These are phyloP conservation scores for Trichoderma semiorbis DNA, from an alignment of 2,329 filamentous ascomycete genomes.

Conservation along the genomic window DNA sequence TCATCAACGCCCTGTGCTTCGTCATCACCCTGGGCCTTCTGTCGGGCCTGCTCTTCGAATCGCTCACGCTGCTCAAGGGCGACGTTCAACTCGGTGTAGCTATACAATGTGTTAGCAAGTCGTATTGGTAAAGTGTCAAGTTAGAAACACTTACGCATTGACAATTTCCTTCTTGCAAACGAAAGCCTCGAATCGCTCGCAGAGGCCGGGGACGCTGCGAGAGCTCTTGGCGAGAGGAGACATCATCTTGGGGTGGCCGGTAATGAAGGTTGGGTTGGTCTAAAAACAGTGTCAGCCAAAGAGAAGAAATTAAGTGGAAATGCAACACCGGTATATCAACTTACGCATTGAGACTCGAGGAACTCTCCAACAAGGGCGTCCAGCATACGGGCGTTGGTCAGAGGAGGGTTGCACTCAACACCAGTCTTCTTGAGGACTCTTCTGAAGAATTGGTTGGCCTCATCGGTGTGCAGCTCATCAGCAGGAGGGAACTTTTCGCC, in stretches of 20 bases:
- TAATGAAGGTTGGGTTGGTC: constrained; percentile 69
- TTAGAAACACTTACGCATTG: constrained; percentile 58
- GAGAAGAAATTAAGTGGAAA: neutral
- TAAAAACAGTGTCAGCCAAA: constrained; percentile 13
- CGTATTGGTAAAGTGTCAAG: neutral
- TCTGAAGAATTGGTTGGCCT: constrained; percentile 86
- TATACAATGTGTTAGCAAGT: constrained; percentile 16
- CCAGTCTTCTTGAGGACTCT: constrained; percentile 82
- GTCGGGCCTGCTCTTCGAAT: constrained; percentile 83
- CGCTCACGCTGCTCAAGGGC: constrained; percentile 90
- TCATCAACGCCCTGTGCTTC: constrained; percentile 96
- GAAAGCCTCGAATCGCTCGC: constrained; percentile 96
- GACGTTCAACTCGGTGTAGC: constrained; percentile 88
- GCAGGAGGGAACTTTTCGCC: constrained; percentile 92
- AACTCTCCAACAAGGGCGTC: constrained; percentile 93
- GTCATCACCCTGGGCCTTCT: constrained; percentile 95
- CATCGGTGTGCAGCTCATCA: constrained; percentile 82
- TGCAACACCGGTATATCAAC: constrained; percentile 2
- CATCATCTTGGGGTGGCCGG: constrained; percentile 66
- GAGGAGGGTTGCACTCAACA: constrained; percentile 82
- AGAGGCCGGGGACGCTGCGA: constrained; percentile 74
- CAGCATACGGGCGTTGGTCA: constrained; percentile 93
- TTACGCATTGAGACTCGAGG: constrained; percentile 80
- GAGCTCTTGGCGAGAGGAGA: constrained; percentile 95
- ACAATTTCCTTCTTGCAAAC: constrained; percentile 76